Evolutionary conservation across 768 basidiomycete species (phyloP).

Genomic region (Boletus edulis): DNA sequence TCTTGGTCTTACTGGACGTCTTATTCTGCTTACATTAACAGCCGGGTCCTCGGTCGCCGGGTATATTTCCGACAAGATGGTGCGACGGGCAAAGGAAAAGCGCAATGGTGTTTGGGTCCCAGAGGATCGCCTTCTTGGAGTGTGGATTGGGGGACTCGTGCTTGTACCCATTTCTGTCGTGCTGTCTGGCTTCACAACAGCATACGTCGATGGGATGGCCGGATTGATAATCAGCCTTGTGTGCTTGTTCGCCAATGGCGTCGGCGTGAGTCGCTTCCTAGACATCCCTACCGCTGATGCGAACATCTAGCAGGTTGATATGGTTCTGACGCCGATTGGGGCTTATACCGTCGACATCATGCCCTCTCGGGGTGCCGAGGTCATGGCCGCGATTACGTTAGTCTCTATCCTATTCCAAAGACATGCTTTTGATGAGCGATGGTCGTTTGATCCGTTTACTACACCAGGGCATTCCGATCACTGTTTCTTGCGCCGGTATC

Average conservation of each 20-base stretch:
- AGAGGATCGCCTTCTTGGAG: constrained; percentile 63
- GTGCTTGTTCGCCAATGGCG: constrained; percentile 60
- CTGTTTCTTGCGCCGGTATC: constrained; percentile 11
- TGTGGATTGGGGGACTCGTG: constrained; percentile 43
- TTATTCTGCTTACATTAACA: constrained; percentile 19
- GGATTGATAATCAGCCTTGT: constrained; percentile 52
- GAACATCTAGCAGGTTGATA: not conserved
- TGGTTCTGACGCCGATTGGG: not conserved
- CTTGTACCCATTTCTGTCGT: constrained; percentile 55
- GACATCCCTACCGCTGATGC: not conserved
- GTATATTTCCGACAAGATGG: constrained; percentile 51
- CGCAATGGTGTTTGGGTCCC: constrained; percentile 62
- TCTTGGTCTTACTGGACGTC: not conserved
- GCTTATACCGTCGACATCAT: not conserved
- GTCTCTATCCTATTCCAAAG: not conserved
- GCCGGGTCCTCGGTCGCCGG: constrained; percentile 63
- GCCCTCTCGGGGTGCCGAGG: not conserved
- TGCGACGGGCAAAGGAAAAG: constrained; percentile 45
- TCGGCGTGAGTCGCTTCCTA: constrained; percentile 47
- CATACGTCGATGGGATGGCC: constrained; percentile 45
- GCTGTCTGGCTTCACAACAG: constrained; percentile 46
- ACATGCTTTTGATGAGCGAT: not conserved
- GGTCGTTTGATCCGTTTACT: not conserved
- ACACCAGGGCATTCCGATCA: not conserved
- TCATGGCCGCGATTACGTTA: not conserved